Percentiles rank a stretch among this genome's conserved stretches.
phyloP scores from a whole-genome alignment of 75 land plant species.

The Cupressus sempervirens region DNA sequence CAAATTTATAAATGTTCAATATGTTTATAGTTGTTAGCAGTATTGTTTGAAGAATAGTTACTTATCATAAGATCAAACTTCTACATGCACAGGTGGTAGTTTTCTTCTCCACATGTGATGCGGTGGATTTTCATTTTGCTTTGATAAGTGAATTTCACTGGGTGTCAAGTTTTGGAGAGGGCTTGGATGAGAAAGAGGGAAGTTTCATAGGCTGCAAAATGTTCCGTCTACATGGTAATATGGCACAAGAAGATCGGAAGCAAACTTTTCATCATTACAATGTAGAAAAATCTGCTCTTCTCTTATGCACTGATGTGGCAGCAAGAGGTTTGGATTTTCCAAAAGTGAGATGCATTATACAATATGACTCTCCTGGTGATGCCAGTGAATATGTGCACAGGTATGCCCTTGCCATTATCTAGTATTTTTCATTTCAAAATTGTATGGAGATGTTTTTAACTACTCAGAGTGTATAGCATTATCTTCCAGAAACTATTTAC shows the following conservation, averaged over 20 bases:
- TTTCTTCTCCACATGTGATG: conserved; percentile 96
- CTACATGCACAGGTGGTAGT: conserved; percentile 64
- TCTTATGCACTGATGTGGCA: conserved; percentile 90
- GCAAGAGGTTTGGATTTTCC: conserved; percentile 96
- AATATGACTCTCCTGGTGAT: conserved; percentile 97
- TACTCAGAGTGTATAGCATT: background rate
- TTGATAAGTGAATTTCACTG: conserved; percentile 68
- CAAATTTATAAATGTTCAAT: background rate
- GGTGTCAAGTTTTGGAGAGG: conserved; percentile 37
- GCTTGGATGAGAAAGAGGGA: conserved; percentile 21
- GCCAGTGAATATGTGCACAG: conserved; percentile 97
- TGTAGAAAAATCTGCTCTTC: conserved; percentile 66
- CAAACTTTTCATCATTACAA: conserved; percentile 62
- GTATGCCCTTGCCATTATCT: conserved; percentile 20
- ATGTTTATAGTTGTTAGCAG: background rate
- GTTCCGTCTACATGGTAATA: conserved; percentile 82
- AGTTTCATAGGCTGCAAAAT: conserved; percentile 57
- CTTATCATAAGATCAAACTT: background rate
- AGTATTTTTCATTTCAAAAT: background rate
- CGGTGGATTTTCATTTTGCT: conserved; percentile 87
- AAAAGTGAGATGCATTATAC: conserved; percentile 75
- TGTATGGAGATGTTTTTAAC: background rate
- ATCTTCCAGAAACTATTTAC: background rate
- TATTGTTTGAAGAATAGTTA: background rate
- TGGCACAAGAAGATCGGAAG: conserved; percentile 79